Base-by-base conservation (phyloP, 2,329 filamentous ascomycete genomes). In the Microsporum audouinii region DNA sequence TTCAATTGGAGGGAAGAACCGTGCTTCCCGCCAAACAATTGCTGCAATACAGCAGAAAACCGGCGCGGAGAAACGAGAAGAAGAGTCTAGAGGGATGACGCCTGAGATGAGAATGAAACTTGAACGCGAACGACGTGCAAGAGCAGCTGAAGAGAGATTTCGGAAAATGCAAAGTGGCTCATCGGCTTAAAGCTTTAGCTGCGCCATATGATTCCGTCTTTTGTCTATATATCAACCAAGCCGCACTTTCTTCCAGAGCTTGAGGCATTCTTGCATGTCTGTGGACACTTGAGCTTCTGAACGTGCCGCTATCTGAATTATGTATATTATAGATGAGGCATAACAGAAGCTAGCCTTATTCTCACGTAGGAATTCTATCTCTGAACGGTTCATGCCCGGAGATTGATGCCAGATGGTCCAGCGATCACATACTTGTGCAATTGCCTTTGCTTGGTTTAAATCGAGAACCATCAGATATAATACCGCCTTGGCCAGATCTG, bases 131-230 rank as follows among this genome's bases (percentile, higher is more conserved):
- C 80, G 91, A 67, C 86, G 92, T 69, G 94, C 94, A 2, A 84
- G 92, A 68, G 94, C 94, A 6, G 92, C 91, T 0, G 94, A 97
- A 75, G 91, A 92, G 77, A 84, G 92, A 70, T 80, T 96, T 63
- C 85, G 82, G 75, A 80, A 81, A 68, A 79, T 90, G 81, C 81
- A 84, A 68, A 76, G 69, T 45, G 68, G 67, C 10, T 39, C 55
- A 7, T 17, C n/a, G 5, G n/a, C 55, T 23, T 57, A 23, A 39
- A 38, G 27, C 2, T 10, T 39, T 27, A 5, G n/a, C 29, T 53
- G n/a, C 23, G n/a, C 7, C 23, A 47, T 27, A 59, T 59, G 8
- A 14, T 29, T 17, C 14, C 58, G 31, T 55, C 2, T n/a, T 43
- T 17, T 1, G 4, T 29, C 45, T 39, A 55, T 10, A 47, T 47